These are phyloP conservation scores for Trypethelium eluteriae DNA, from an alignment of 495 filamentous ascomycete species.

Conservation along the genomic window DNA sequence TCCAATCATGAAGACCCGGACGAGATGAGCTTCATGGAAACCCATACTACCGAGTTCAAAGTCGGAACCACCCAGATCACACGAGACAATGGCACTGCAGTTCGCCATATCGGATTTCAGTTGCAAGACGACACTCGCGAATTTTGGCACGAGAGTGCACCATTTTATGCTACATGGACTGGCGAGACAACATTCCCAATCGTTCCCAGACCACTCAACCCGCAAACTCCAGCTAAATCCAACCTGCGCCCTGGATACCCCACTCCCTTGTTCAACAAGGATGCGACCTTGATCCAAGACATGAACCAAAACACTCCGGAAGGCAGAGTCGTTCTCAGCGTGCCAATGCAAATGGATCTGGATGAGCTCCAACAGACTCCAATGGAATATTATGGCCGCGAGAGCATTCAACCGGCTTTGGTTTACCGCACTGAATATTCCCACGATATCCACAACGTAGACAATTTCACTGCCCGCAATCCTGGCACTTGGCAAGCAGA, in stretches of 20 bases:
- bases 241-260: not conserved
- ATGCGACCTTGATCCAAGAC: not conserved
- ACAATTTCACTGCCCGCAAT: too few relatives aligned
- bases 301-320: not conserved
- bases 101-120: not conserved
- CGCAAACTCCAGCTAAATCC: not conserved
- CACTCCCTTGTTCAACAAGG: not conserved
- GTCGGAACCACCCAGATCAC: slow-evolving; percentile 1
- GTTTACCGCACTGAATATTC: too few relatives aligned
- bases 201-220: not conserved
- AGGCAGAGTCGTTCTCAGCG: not conserved
- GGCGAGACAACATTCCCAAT: not conserved
- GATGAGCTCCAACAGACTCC: too few relatives aligned
- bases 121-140: not conserved
- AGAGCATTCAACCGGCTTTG: too few relatives aligned
- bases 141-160: not conserved
- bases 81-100: not conserved
- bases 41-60: not conserved
- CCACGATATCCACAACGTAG: too few relatives aligned
- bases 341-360: too few relatives aligned
- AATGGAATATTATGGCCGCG: too few relatives aligned
- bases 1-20: not conserved
- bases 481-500: too few relatives aligned
- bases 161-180: not conserved
- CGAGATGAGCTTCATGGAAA: slow-evolving; percentile 1